A percentile compares a stretch with the other conserved stretches of the same genome.
Conservation (phyloP, 352 stramenopile species). For the Labyrinthula sp. region DNA sequence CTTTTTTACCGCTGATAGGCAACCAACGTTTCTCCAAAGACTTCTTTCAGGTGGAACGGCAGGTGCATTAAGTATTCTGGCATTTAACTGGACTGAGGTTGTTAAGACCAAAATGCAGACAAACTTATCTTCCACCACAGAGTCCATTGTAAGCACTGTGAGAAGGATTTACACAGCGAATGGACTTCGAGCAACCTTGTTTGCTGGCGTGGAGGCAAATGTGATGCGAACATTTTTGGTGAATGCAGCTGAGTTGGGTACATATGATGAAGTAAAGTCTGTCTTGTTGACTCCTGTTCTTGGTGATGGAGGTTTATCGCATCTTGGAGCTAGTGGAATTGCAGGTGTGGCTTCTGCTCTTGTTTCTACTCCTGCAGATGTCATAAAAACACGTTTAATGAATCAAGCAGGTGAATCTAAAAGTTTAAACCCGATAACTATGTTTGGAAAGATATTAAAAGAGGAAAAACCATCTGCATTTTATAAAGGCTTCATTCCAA, state of each 20-base stretch:
- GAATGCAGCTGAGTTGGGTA: slow-evolving; percentile 38
- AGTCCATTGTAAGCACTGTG: slow-evolving; percentile 10
- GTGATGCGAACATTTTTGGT: slow-evolving; percentile 39
- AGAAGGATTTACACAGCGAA: too few relatives aligned
- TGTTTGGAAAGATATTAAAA: slow-evolving; percentile 23
- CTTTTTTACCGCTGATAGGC: slow-evolving; percentile 9
- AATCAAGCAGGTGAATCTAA: slow-evolving; percentile 25
- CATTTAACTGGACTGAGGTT: slow-evolving; percentile 34
- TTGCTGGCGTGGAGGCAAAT: slow-evolving; percentile 30
- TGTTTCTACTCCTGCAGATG: slow-evolving; percentile 30
- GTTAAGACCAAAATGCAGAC: slow-evolving; percentile 33
- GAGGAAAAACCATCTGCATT: slow-evolving; percentile 27
- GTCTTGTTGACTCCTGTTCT: slow-evolving; percentile 32
- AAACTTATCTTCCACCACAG: not conserved
- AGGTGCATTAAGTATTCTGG: slow-evolving; percentile 27
- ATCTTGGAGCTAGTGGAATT: slow-evolving; percentile 31
- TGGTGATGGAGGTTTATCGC: slow-evolving; percentile 33
- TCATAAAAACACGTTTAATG: slow-evolving; percentile 33
- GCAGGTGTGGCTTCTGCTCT: slow-evolving; percentile 27
- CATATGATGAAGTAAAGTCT: slow-evolving; percentile 40
- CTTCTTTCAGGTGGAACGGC: slow-evolving; percentile 28
- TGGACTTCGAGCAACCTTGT: slow-evolving; percentile 20
- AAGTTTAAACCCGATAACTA: too few relatives aligned
- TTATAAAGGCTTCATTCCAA: slow-evolving; percentile 32
- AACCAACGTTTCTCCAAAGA: slow-evolving; percentile 23